Evolutionary conservation across 768 basidiomycete species (phyloP), one percentile per base, ranked within the genome.

Genomic region (Mycena polygramma): DNA sequence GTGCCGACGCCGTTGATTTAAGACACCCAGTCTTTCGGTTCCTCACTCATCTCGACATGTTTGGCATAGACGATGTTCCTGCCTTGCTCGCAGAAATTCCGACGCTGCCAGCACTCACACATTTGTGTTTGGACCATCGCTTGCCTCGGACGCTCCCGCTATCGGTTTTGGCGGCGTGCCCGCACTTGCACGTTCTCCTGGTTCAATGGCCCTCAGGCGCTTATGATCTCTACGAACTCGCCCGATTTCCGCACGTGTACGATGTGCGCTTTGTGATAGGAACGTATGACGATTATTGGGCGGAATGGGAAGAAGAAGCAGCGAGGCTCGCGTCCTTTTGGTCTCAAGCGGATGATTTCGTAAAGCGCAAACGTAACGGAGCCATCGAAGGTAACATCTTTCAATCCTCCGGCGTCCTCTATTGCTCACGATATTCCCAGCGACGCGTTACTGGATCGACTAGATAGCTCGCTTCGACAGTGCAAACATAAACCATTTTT

Each of bases 211-310:
- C 13, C 15, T 22, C 19, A 2, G 17, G 17, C 20, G 4, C 2
- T 30, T 30, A 30, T 30, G 30, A 49, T 11, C 20, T 5, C 2
- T 49, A 49, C 48, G 19, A 19, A 20, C 20, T 20, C 9, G 48
- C 48, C 15, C 17, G 30, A 24, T 26, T 35, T 54, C 24, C 53
- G 7, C n/a, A 17, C 15, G 53, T 54, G 24, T 35, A 26, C 22
- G 35, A 54, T 24, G 26, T 54, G 35, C 53, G 53, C 53, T 54
- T 54, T 19, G 53, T 54, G 11, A 54, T 54, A 13, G 53, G 53
- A 54, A 24, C 11, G 13, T 54, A 54, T 19, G 22, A 35, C 35
- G 4, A 24, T 19, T 54, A 26, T 54, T 54, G 53, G 53, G 24
- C 3, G 7, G 53, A 54, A 9, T 54, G 53, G 53, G 22, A 54